Percentiles rank a stretch among this genome's conserved stretches.
Evolutionary conservation across 148 eudicot species (phyloP).

Genomic region (Amaranthus cruentus): DNA sequence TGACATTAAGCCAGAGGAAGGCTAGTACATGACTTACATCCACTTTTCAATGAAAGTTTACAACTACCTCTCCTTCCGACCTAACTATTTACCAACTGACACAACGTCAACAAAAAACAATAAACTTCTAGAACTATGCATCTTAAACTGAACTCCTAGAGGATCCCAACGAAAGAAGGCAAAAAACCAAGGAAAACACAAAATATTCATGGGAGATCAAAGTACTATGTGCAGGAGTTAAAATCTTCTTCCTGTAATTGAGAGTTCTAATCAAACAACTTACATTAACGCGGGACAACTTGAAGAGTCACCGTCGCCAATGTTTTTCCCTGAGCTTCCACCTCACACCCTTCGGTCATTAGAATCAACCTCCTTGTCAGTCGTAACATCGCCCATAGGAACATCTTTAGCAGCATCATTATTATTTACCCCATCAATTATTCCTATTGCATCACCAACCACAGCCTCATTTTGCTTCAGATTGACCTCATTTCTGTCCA

Average conservation of each 20-base stretch:
- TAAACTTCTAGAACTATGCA: slow-evolving; percentile 14
- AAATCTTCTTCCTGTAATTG: slow-evolving; percentile 23
- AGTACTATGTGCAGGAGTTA: slow-evolving; percentile 24
- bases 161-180: neutral
- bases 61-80: slow-evolving; percentile 7
- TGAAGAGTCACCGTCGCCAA: slow-evolving; percentile 38
- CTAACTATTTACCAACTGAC: slow-evolving; percentile 23
- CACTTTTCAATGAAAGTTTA: slow-evolving; percentile 14
- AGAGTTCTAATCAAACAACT: slow-evolving; percentile 31
- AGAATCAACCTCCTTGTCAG: slow-evolving; percentile 9
- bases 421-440: neutral
- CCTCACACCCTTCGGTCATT: slow-evolving; percentile 9
- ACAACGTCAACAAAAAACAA: slow-evolving; percentile 7
- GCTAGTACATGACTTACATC: slow-evolving; percentile 20
- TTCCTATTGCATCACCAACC: slow-evolving; percentile 13
- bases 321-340: slow-evolving; percentile 29
- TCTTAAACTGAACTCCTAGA: slow-evolving; percentile 11
- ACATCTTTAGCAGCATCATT: slow-evolving; percentile 23
- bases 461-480: slow-evolving; percentile 19
- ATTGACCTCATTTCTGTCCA: neutral
- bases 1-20: slow-evolving; percentile 19
- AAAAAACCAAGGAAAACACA: neutral
- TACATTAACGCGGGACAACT: slow-evolving; percentile 39
- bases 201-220: slow-evolving; percentile 13
- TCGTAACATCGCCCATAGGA: slow-evolving; percentile 19